Base-by-base conservation (phyloP, 2,329 filamentous ascomycete species). In the Aspergillus texensis region DNA sequence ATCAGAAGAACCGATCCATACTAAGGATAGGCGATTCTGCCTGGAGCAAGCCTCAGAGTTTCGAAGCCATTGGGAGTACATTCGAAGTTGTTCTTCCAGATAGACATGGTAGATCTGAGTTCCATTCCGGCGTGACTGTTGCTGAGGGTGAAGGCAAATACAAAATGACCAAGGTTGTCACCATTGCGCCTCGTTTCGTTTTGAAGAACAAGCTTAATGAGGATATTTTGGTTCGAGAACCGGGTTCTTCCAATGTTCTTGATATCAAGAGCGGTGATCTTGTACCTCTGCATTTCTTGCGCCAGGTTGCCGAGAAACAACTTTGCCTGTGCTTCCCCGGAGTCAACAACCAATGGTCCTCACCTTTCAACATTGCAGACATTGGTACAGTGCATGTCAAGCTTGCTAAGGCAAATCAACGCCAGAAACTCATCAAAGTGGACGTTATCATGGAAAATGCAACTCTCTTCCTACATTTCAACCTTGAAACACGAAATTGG, bases 21-120 rank as follows among this genome's bases (percentile, higher is more conserved):
- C 82, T 99, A 64, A 96, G 92, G 79, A 88, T 97, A 46, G 93
- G 91, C 6, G 91, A 96, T 60, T 97, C 95, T 0, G 87, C 89
- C 64, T 99, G 95, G 96, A 98, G 95, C 80, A 97, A 95, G 75
- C 93, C 94, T 0, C 94, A 98, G 76, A 97, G 93, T 84, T 97
- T 99, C 71, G 96, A 99, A 74, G 95, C 95, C 24, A 95, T 99
- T 67, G 95, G 95, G 36, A 98, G 94, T 72, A 93, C 91, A 0
- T 90, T 93, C 19, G 94, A 97, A 70, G 91, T 97, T 41, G 87
- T 95, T 39, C 84, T 99, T 39, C 90, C 91, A 57, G 92, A 93
- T 0, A 80, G 86, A 2, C 86, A 85, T 48, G 89, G 87, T 50
- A 83, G 86, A 66, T 89, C 89, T 2, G 95, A 99, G 77, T 94